phyloP scores from a whole-genome alignment of 768 basidiomycete species.

The Suillus alpinus region DNA sequence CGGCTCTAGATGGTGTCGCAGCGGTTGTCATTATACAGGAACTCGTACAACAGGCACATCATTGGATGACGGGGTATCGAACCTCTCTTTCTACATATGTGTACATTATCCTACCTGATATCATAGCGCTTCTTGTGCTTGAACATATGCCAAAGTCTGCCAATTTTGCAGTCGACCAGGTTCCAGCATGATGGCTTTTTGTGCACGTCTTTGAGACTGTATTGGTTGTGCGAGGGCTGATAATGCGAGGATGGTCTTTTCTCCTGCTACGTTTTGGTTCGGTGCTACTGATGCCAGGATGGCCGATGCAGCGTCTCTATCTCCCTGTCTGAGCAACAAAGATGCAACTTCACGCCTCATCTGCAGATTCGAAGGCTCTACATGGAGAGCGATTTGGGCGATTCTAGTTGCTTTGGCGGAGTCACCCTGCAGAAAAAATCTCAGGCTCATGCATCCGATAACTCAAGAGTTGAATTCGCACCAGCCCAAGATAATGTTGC shows the following conservation, averaged over 20 bases:
- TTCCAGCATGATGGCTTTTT: slow-evolving; percentile 60
- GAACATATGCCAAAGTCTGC: slow-evolving; percentile 59
- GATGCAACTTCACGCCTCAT: slow-evolving; percentile 53
- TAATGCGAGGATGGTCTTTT: slow-evolving; percentile 45
- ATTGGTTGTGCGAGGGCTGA: slow-evolving; percentile 42
- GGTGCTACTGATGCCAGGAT: slow-evolving; percentile 36
- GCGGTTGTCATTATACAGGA: neutral
- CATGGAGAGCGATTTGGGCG: slow-evolving; percentile 54
- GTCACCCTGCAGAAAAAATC: slow-evolving; percentile 40
- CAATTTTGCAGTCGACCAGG: slow-evolving; percentile 50
- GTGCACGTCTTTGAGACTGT: slow-evolving; percentile 45
- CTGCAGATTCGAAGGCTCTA: slow-evolving; percentile 51
- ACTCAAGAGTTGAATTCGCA: slow-evolving; percentile 28
- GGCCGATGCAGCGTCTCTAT: slow-evolving; percentile 43
- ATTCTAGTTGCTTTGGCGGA: slow-evolving; percentile 45
- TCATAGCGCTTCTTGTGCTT: slow-evolving; percentile 26
- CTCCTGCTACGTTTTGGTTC: slow-evolving; percentile 34
- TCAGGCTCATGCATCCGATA: neutral
- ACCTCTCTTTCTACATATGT: neutral
- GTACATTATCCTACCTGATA: slow-evolving; percentile 1
- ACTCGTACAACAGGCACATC: neutral
- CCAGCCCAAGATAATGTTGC: slow-evolving; percentile 73
- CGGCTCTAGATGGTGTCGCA: neutral
- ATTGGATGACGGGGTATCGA: neutral
- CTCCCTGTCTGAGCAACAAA: slow-evolving; percentile 49